Base-by-base conservation (phyloP, 768 basidiomycete genomes). In the Russula vinacea region DNA sequence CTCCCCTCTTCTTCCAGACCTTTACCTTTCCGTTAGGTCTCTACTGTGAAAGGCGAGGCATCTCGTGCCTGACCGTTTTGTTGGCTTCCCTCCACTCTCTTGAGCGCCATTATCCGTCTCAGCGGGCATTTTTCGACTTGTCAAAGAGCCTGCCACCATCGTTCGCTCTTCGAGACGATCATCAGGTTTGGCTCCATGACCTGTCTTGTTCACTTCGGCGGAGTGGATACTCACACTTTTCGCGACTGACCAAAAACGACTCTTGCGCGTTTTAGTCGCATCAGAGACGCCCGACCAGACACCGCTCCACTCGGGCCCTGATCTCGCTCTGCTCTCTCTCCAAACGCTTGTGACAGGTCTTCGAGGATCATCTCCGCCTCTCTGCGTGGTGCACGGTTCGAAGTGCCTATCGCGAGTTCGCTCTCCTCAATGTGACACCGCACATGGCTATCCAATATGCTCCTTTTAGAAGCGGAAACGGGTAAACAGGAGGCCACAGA, bases 51-150 rank as follows among this genome's bases (percentile, higher is more conserved):
- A 3, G 19, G 19, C n/a, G 47, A 40, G 14, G 67, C 71, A 26
- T 70, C 73, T 68, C 73, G 33, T 44, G 13, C 33, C 33, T 70
- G 22, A 75, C 78, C 1, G 69, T 78, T 51, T 69, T 90, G 6
- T 70, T 85, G 26, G 79, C 83, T 3, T 78, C 87, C 32, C 73
- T 89, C 16, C 82, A 90, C 68, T 79, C 83, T 62, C 80, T 91
- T 11, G 73, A 81, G 17, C 68, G 78, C 9, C 73, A 76, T 5
- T 88, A 87, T 72, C 90, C 90, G 4, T 89, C 87, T 1, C 89
- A 90, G 70, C 74, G 75, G 58, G 67, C 78, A 10, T 90, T 83
- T 72, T 73, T 77, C 44, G 80, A 82, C 64, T 78, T 79, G 55
- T 71, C 80, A 2, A 71, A 73, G 32, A 72, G 77, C 10, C 73